phyloP scores from a whole-genome alignment of 2,329 filamentous ascomycete genomes.

The Plenodomus lindquistii region DNA sequence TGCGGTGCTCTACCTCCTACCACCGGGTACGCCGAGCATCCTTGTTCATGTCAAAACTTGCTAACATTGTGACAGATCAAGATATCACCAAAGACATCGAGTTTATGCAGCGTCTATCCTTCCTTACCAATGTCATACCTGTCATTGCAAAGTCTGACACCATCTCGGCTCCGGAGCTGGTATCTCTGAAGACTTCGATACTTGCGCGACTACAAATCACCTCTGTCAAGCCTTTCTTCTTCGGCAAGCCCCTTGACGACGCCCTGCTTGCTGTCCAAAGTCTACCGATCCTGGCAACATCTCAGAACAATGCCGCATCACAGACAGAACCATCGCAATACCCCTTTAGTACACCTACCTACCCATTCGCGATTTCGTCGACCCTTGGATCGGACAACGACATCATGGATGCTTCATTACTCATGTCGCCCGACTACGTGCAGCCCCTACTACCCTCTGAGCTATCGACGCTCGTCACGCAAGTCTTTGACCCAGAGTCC shows the following conservation, averaged over 20 bases:
- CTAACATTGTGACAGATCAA: conserved; percentile 34
- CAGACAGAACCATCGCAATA: conserved; percentile 24
- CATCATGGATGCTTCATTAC: conserved; percentile 85
- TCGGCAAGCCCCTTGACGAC: conserved; percentile 53
- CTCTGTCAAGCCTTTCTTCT: conserved; percentile 68
- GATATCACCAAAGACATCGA: conserved; percentile 65
- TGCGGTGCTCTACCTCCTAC: conserved; percentile 81
- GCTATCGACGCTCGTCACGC: conserved; percentile 68
- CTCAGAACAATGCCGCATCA: conserved; percentile 1
- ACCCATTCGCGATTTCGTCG: conserved; percentile 79
- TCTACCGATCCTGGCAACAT: conserved; percentile 19
- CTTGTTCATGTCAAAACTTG: not conserved
- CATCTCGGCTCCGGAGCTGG: conserved; percentile 61
- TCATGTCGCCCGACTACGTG: conserved; percentile 91
- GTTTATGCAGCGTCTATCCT: conserved; percentile 69
- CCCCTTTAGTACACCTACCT: conserved; percentile 37
- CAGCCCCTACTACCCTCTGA: conserved; percentile 80
- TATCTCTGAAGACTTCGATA: conserved; percentile 63
- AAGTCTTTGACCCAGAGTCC: conserved; percentile 77
- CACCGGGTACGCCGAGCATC: conserved; percentile 58
- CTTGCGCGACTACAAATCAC: conserved; percentile 59
- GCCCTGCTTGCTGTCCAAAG: conserved; percentile 41
- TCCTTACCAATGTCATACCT: conserved; percentile 82
- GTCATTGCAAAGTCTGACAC: conserved; percentile 78
- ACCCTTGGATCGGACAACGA: conserved; percentile 72